Evolutionary conservation across 257 asterid genomes (phyloP), one percentile per base, ranked within the genome.

Genomic region (Fraxinus excelsior): DNA sequence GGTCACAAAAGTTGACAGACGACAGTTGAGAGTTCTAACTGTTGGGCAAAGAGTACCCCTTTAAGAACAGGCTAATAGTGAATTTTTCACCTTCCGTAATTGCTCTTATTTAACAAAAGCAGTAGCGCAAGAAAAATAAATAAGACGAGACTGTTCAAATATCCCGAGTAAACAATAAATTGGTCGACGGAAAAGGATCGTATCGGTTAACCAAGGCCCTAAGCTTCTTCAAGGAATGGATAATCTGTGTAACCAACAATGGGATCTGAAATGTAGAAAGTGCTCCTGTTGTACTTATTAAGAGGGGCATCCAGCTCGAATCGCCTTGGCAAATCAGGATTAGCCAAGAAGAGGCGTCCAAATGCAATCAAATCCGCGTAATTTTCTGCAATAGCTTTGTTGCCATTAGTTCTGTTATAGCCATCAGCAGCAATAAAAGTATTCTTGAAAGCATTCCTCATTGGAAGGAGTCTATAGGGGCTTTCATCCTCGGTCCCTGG

Each of bases 211-310:
- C 46, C 46, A 29, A 40, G 2, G 46, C 16, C 46, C 70, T 37
- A 68, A 74, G 68, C 69, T 67, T 82, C 76, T 26, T 80, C 82
- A 51, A 93, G 88, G 80, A 85, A 88, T 25, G 97, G 95, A 67
- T 93, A 91, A 72, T 93, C 97, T 0, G 96, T 90, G 70, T 86
- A 91, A 11, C 98, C 97, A 23, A 86, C 76, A n/a, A 87, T 85
- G 8, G 98, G 96, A 89, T 93, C 92, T 0, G 83, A 65, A 0
- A 78, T 83, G 37, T 90, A 93, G 79, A 93, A 93, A 5, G 96
- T 88, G 77, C 80, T 81, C 82, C 96, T 46, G 3, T 81, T 77
- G 10, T 90, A 90, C 89, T 77, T 84, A 56, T 78, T 89, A 21
- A 93, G 82, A 29, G 89, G 86, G 0, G 92, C 93, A 64, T 86